Conservation (phyloP, 2,329 filamentous ascomycete species). For the Paecilomyces sp. region DNA sequence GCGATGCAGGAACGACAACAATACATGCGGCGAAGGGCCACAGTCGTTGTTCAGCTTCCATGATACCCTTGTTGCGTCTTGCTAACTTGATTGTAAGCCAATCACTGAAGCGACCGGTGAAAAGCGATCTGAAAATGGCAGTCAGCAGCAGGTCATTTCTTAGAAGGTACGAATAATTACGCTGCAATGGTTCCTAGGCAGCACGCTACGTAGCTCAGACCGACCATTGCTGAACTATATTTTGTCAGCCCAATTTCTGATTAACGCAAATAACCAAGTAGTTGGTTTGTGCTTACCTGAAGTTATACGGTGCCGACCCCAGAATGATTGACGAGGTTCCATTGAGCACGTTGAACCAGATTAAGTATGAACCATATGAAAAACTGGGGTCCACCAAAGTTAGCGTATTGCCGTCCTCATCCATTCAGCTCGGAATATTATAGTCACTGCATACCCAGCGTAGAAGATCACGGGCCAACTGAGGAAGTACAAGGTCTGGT, state of each 20-base stretch:
- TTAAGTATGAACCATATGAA: conserved; percentile 32
- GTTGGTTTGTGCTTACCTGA: conserved; percentile 15
- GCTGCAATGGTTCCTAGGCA: conserved; percentile 25
- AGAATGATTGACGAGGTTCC: conserved; percentile 32
- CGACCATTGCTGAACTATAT: conserved; percentile 28
- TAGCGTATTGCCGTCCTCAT: not conserved
- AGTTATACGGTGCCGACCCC: conserved; percentile 28
- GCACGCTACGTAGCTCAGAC: conserved; percentile 31
- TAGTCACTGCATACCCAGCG: conserved; percentile 18
- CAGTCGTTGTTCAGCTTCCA: conserved; percentile 35
- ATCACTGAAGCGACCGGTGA: conserved; percentile 33
- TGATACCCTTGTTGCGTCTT: conserved; percentile 32
- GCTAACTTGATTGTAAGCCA: conserved; percentile 31
- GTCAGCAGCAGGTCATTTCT: too few species aligned
- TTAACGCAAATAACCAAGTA: too few species aligned
- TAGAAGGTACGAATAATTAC: conserved; percentile 9
- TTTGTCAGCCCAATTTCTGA: conserved; percentile 9
- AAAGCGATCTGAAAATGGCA: conserved; percentile 20
- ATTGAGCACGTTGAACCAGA: conserved; percentile 35
- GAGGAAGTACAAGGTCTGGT: conserved; percentile 26
- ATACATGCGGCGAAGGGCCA: conserved; percentile 32
- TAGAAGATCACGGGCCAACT: conserved; percentile 35
- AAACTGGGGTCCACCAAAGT: conserved; percentile 15
- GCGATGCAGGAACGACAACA: conserved; percentile 25
- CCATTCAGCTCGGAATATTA: not conserved